Conservation (phyloP, 176 grass and related monocot genomes). For the Rhynchospora pubera region DNA sequence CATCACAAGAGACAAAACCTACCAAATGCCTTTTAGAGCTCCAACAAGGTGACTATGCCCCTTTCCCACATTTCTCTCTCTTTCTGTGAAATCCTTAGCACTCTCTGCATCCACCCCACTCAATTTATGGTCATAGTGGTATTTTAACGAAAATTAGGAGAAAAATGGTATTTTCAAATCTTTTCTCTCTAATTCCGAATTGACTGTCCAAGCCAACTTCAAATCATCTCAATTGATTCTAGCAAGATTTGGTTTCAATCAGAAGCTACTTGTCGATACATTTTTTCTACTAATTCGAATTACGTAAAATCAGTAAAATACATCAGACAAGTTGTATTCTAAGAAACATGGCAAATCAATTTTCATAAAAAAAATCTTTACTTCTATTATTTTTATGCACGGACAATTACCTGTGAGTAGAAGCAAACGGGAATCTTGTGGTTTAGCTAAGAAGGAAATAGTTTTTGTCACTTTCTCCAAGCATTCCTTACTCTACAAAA, state of each 20-base stretch:
- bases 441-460: constrained; percentile 63
- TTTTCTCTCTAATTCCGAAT: not conserved
- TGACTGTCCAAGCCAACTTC: no score
- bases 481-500: constrained; percentile 68
- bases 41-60: not conserved
- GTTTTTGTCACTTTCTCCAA: constrained; percentile 91
- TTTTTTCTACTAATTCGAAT: not conserved
- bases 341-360: not conserved
- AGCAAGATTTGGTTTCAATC: not conserved
- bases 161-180: not conserved
- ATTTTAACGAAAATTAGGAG: not conserved
- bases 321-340: not conserved
- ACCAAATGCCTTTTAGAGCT: not conserved
- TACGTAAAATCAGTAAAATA: not conserved
- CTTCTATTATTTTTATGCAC: not conserved
- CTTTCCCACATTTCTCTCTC: not conserved
- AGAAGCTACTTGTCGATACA: not conserved
- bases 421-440: constrained; percentile 50
- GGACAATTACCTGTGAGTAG: constrained; percentile 65
- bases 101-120: no score
- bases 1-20: not conserved
- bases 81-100: not conserved
- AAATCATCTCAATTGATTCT: not conserved
- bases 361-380: constrained; percentile 1
- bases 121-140: no score